A percentile compares a stretch with the other conserved stretches of the same genome.
phyloP scores from a whole-genome alignment of 768 basidiomycete genomes.

The Phallus indusiatus region DNA sequence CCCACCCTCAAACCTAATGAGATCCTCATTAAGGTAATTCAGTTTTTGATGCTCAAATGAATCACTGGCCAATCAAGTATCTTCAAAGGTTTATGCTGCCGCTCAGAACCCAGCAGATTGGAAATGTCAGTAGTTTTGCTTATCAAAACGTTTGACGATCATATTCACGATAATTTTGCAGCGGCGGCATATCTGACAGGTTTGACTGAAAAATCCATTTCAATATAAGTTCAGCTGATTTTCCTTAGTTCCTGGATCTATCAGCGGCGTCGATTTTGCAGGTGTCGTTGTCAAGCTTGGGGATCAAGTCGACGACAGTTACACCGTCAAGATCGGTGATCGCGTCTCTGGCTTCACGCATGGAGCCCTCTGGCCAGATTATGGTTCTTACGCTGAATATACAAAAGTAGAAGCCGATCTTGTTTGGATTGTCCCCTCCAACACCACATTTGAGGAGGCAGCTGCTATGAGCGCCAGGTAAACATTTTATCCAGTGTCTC shows the following conservation, averaged over 20 bases:
- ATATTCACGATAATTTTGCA: background rate
- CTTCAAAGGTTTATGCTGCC: background rate
- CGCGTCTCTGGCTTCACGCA: background rate
- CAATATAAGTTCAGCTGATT: background rate
- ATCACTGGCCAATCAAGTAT: background rate
- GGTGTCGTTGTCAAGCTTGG: conserved; percentile 2
- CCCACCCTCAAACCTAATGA: background rate
- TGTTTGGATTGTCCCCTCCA: background rate
- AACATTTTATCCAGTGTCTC: background rate
- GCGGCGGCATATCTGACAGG: background rate
- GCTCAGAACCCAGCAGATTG: conserved; percentile 5
- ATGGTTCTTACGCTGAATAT: conserved; percentile 1
- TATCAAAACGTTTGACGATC: background rate
- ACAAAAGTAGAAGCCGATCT: conserved; percentile 3
- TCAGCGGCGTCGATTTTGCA: background rate
- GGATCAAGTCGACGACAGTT: background rate
- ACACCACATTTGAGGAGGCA: background rate
- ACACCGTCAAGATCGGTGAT: background rate
- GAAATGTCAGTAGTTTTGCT: background rate
- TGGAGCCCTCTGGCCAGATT: background rate
- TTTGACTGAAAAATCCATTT: background rate
- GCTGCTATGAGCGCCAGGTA: conserved; percentile 1
- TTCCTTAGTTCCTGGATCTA: background rate
- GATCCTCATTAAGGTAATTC: background rate
- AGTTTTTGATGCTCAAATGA: background rate